Evolutionary conservation across 108 stramenopile species (phyloP), one percentile per base, ranked within the genome.

Genomic region (Craspedostauros australis): DNA sequence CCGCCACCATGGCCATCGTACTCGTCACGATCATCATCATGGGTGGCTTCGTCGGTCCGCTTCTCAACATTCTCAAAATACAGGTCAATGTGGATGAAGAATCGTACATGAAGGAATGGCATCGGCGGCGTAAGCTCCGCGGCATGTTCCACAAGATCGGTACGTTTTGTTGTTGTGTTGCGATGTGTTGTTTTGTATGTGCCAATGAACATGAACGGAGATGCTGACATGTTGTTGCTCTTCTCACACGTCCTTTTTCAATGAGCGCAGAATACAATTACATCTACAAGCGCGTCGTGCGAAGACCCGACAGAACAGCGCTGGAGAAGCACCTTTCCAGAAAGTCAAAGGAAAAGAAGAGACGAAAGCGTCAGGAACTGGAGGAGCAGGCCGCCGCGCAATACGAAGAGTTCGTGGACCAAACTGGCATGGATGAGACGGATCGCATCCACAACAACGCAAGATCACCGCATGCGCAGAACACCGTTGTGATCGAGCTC

Each of bases 1-100:
- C 74, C 2, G 60, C 65, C 1, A 85, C 84, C 23, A 76, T 73
- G 74, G 60, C 67, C 1, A 72, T 85, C 47, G 74, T 80, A 4
- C 26, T 85, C 20, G 43, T 77, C 33, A 76, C 75, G n/a, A 62
- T 72, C 11, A 60, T 78, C 26, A 19, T 75, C 7, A 62, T 80
- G 64, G 84, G 84, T 2, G 78, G 76, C 7, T 45, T 42, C 21
- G 72, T 73, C 11, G 76, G 73, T 22, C 18, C 46, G 2, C 32
- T 67, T 4, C 59, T 85, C 22, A 22, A 48, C 38, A 48, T n/a
- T 15, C 33, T 85, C 8, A 45, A 64, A 0, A 78, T 85, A 34
- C 50, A 31, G 28, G 66, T 62, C 45, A 56, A 50, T 46, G 75
- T 84, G 9, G 72, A 82, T 46, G 70, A 78, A 20, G 50, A 83